Evolutionary conservation across 768 basidiomycete species (phyloP), one percentile per base, ranked within the genome.

Genomic region (Mycena indigotica): DNA sequence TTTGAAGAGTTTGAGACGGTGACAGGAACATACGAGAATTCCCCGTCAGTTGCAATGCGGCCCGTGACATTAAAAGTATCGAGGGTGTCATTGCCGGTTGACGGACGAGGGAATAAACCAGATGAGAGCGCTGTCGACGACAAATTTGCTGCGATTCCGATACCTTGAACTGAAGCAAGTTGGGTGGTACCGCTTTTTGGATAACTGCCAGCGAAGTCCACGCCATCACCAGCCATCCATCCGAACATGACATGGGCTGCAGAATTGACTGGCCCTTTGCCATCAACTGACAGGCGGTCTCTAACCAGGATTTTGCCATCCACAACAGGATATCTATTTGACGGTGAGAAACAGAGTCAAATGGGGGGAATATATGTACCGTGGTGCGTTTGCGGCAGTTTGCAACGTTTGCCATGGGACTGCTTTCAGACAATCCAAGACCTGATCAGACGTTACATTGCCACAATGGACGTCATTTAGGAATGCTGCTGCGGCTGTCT

Each of bases 211-310:
- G 77, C 70, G 61, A 83, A 80, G 38, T 78, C 75, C 0, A 77
- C 70, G 0, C 81, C 82, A 61, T 83, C 81, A 56, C 80, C 80
- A 19, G 77, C 68, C 77, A 80, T 81, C 73, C 75, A 77, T 1
- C 81, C 81, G 58, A 78, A 77, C 57, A 84, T 73, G 38, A 77
- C 73, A 53, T 79, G 79, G 1, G 77, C 80, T 24, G 76, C 67
- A 4, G 62, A 28, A 24, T 78, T 78, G 1, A 72, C 68, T 0
- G 73, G 74, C 0, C 75, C 78, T 1, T 67, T 59, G 1, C 77
- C 77, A 45, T 73, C 71, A 15, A 82, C 62, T 3, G 72, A 70
- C 2, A 83, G 74, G 15, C 73, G 70, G 32, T 68, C 65, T 2
- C 72, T 66, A 0, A 70, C 72, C 50, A 83, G 71, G 65, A 73